phyloP scores from a whole-genome alignment of 768 basidiomycete genomes.

The Lanmaoa pseudosensibilis region DNA sequence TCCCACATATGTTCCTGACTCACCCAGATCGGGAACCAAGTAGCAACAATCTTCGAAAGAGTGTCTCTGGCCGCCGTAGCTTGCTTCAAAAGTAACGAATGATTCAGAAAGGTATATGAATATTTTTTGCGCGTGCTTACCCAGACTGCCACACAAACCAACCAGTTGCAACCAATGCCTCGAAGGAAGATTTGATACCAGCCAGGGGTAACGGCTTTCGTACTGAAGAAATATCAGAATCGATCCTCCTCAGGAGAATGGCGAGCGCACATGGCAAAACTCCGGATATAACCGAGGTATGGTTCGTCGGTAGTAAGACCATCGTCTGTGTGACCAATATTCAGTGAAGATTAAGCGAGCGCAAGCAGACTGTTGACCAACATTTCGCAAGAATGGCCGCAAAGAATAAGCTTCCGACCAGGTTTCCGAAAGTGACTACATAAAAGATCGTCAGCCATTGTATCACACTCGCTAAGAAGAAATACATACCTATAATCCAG shows the following conservation, averaged over 20 bases:
- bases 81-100: slow-evolving; percentile 48
- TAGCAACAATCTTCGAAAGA: slow-evolving; percentile 64
- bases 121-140: slow-evolving; percentile 40
- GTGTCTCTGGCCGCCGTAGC: slow-evolving; percentile 65
- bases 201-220: slow-evolving; percentile 61
- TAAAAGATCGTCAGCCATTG: slow-evolving; percentile 2
- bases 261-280: slow-evolving; percentile 56
- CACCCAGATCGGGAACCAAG: slow-evolving; percentile 79
- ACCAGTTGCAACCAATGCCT: slow-evolving; percentile 77
- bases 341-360: neutral
- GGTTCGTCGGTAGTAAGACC: slow-evolving; percentile 61
- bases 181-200: slow-evolving; percentile 76
- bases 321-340: slow-evolving; percentile 40
- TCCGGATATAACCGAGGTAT: slow-evolving; percentile 51
- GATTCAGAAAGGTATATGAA: neutral
- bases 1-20: slow-evolving; percentile 11
- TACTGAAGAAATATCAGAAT: slow-evolving; percentile 35
- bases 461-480: neutral
- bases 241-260: neutral
- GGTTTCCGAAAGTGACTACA: slow-evolving; percentile 69
- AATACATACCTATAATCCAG: slow-evolving; percentile 61
- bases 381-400: slow-evolving; percentile 64
- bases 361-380: slow-evolving; percentile 32
- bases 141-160: slow-evolving; percentile 73
- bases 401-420: slow-evolving; percentile 70